Percentiles rank a stretch among this genome's conserved stretches.
Conservation (phyloP, 176 grass and related monocot genomes). For the Triticum turgidum region DNA sequence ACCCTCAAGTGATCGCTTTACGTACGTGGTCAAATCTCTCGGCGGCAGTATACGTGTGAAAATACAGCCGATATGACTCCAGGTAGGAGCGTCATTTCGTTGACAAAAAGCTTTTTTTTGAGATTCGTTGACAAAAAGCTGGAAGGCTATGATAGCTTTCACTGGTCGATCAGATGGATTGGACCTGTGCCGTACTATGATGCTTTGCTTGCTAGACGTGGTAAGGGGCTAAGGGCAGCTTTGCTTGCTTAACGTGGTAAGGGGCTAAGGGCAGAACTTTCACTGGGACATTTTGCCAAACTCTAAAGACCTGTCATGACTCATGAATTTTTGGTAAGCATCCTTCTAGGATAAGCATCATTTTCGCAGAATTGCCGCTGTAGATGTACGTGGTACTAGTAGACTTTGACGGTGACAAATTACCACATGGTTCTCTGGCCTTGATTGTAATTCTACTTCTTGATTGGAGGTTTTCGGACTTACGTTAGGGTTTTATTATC, state of each 20-base stretch:
- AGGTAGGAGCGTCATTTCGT: background rate
- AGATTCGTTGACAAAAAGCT: background rate
- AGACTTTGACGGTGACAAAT: background rate
- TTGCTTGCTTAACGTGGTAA: background rate
- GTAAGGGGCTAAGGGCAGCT: background rate
- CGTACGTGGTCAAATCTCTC: background rate
- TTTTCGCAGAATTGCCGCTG: background rate
- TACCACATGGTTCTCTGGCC: too few species aligned
- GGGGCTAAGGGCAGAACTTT: too few species aligned
- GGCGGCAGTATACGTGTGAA: background rate
- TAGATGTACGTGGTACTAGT: background rate
- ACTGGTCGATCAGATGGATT: background rate
- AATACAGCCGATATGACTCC: background rate
- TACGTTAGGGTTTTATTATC: too few species aligned
- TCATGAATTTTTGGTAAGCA: background rate
- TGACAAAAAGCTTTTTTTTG: background rate
- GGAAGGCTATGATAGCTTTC: background rate
- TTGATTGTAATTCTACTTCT: too few species aligned
- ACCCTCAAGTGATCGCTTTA: background rate
- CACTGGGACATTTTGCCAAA: background rate
- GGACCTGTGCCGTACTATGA: background rate
- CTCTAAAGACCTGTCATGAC: background rate
- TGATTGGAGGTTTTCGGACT: too few species aligned
- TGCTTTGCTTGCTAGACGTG: background rate
- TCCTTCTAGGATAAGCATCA: background rate